These are phyloP conservation scores for Vanrija pseudolonga DNA, from an alignment of 1,284 basidiomycete species.

Conservation along the genomic window DNA sequence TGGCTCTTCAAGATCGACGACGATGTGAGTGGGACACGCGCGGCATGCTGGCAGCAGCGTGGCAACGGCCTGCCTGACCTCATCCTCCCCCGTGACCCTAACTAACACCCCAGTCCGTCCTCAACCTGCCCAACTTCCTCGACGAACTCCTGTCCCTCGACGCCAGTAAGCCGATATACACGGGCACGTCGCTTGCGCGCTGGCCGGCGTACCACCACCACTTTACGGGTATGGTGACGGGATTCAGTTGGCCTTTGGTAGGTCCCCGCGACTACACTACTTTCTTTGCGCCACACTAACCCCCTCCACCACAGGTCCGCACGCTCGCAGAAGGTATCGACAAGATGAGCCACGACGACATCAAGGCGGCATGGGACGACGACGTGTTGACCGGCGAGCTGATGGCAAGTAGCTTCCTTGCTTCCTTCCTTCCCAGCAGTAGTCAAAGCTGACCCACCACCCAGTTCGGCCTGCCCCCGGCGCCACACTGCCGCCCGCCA, in stretches of 20 bases:
- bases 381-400: conserved; percentile 29
- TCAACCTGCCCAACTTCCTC: conserved; percentile 21
- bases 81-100: too few relatives aligned
- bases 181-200: conserved; percentile 22
- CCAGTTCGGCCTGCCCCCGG: conserved; percentile 20
- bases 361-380: conserved; percentile 22
- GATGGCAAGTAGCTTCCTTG: conserved; percentile 21
- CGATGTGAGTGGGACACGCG: conserved; percentile 18
- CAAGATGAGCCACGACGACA: conserved; percentile 18
- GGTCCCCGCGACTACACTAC: too few relatives aligned
- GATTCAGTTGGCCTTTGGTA: conserved; percentile 19
- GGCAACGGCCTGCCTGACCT: too few relatives aligned
- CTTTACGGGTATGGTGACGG: conserved; percentile 25
- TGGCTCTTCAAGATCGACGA: conserved; percentile 26
- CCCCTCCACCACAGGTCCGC: conserved; percentile 12
- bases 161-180: conserved; percentile 15
- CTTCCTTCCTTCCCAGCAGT: too few relatives aligned
- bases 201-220: conserved; percentile 23
- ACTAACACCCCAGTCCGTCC: conserved; percentile 14
- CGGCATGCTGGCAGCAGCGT: too few relatives aligned
- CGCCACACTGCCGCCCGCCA: conserved; percentile 13
- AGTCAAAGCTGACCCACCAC: too few relatives aligned
- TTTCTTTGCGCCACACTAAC: background rate
- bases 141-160: conserved; percentile 18
- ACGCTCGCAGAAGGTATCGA: conserved; percentile 22